Base-by-base conservation (phyloP, 2,329 filamentous ascomycete species). In the Gaeumannomyces sp. region DNA sequence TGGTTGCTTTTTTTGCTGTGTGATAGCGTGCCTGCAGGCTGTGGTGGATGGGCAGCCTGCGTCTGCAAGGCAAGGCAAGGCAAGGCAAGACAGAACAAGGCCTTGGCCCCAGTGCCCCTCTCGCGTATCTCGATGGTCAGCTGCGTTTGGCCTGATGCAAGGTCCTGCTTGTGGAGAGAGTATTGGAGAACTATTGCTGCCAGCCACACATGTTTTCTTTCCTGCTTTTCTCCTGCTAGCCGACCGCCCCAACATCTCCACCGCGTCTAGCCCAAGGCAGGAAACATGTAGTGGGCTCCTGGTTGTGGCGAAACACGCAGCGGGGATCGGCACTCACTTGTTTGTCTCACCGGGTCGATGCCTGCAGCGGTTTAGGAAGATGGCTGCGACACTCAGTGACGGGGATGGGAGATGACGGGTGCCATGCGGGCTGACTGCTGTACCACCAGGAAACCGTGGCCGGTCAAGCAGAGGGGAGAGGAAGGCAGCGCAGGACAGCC, bases 21-120 rank as follows among this genome's bases (percentile, higher is more conserved):
- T 53, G 45, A 53, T 53, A 11, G 19, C 6, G 14, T 7, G 33
- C 33, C 33, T 8, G 13, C 33, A 35, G 10, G 33, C 33, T 14
- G 8, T 35, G 33, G 33, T 35, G 33, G 33, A 35, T 35, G 33
- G 33, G 8, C 38, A 45, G 3, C 33, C 10, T 45, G 60, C 31
- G 19, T 60, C 19, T 60, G 28, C 59, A 61, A 61, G 59, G 19
- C 59, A n/a, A 27, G 38, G 38, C 38, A 8, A n/a, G 45, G 16
- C 45, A n/a, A n/a, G 16, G 45, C 22, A n/a, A 7, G 8, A 53
- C 45, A n/a, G 22, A 6, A 53, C 45, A n/a, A 53, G 45, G 45
- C 35, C 45, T 53, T n/a, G 45, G 22, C 22, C 45, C 19, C 45
- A 22, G 45, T 6, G 19, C 22, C 45, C 45, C 45, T 53, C 45